These are phyloP conservation scores for Daucus carota DNA, from an alignment of 129 eudicot species.

Conservation along the genomic window DH1_v3.0 NC_030385.2:9335501-9336000, in stretches of 20 bases:
- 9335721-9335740: no score
- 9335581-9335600: constrained; percentile 46
- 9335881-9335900: background rate
- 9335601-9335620: constrained; percentile 78
- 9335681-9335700: no score
- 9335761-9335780: no score
- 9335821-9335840: no score
- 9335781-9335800: no score
- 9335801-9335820: no score
- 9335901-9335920: constrained; percentile 12
- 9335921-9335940: constrained; percentile 11
- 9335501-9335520: constrained; percentile 93
- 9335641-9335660: constrained; percentile 35
- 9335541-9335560: constrained; percentile 52
- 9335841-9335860: no score
- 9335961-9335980: constrained; percentile 65
- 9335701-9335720: no score
- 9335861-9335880: constrained; percentile 9
- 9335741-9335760: no score
- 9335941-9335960: constrained; percentile 92
- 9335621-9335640: constrained; percentile 73
- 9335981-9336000: constrained; percentile 63
- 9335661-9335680: no score
- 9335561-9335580: constrained; percentile 26
- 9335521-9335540: constrained; percentile 74